Evolutionary conservation across 257 asterid species (phyloP).

Genomic region (Forsythia suspensa): DNA sequence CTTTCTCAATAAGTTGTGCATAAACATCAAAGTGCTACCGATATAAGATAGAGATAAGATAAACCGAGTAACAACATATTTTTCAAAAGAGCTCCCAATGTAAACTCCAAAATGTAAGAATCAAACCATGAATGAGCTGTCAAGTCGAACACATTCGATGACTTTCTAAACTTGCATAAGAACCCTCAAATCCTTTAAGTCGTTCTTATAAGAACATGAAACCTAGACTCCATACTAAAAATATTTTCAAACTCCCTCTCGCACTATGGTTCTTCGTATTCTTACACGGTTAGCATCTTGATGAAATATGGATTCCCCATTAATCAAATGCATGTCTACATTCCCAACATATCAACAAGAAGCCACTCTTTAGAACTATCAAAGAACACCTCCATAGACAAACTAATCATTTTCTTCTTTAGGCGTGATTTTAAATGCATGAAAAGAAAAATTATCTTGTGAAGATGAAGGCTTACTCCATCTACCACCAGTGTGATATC

Average conservation of each 20-base stretch:
- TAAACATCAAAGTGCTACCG: too few relatives aligned
- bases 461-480: conserved; percentile 45
- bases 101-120: too few relatives aligned
- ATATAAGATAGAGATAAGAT: too few relatives aligned
- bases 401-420: background rate
- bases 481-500: conserved; percentile 71
- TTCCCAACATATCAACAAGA: conserved; percentile 2
- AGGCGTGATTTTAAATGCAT: background rate
- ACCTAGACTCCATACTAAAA: background rate
- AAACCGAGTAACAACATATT: too few relatives aligned
- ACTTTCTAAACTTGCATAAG: background rate
- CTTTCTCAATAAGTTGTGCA: too few relatives aligned
- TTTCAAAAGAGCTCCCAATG: too few relatives aligned
- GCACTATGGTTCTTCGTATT: background rate
- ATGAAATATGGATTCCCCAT: background rate
- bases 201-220: background rate
- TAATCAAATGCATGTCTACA: background rate
- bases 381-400: background rate
- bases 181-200: background rate
- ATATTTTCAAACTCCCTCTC: conserved; percentile 12
- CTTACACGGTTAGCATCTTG: background rate
- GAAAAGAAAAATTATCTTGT: conserved; percentile 33
- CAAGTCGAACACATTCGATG: background rate
- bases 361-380: conserved; percentile 4
- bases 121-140: background rate